Evolutionary conservation across 441 rosid genomes (phyloP).

Genomic region (Erysimum cheiri): DNA sequence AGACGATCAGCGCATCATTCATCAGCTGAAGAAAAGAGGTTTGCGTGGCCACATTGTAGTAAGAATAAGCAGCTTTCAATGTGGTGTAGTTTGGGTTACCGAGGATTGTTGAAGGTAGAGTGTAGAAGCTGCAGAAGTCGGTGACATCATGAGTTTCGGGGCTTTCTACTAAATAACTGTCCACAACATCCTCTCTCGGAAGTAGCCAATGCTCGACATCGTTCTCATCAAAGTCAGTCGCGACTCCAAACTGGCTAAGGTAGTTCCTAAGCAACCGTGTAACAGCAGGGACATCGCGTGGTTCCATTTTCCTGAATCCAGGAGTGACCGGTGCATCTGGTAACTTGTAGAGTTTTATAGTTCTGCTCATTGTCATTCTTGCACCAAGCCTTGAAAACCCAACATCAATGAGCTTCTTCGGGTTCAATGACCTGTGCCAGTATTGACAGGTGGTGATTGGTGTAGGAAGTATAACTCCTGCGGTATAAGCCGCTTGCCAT

Average conservation of each 20-base stretch:
- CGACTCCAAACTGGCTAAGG: conserved; percentile 75
- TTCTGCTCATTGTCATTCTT: conserved; percentile 96
- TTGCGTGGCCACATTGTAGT: conserved; percentile 79
- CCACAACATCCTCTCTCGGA: conserved; percentile 79
- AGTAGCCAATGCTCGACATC: conserved; percentile 97
- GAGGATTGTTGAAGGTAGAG: conserved; percentile 92
- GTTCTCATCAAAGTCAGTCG: conserved; percentile 85
- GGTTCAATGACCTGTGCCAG: conserved; percentile 98
- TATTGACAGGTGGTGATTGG: conserved; percentile 91
- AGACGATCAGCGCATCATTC: conserved; percentile 85
- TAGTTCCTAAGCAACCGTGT: conserved; percentile 76
- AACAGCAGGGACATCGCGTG: conserved; percentile 86
- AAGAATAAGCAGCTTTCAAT: conserved; percentile 96
- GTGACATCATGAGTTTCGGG: conserved; percentile 88
- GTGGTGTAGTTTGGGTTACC: conserved; percentile 78
- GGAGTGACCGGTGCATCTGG: conserved; percentile 78
- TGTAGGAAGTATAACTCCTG: conserved; percentile 93
- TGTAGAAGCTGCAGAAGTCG: conserved; percentile 96
- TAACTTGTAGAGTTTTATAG: conserved; percentile 85
- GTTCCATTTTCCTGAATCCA: conserved; percentile 93
- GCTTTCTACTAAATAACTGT: conserved; percentile 87
- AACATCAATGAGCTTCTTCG: conserved; percentile 94
- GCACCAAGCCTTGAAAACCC: conserved; percentile 94
- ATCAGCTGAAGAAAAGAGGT: conserved; percentile 90
- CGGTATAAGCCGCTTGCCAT: conserved; percentile 98